These are phyloP conservation scores for Coemansia reversa DNA, from an alignment of 192 early-diverging fungal genomes.

Conservation along the genomic window DNA sequence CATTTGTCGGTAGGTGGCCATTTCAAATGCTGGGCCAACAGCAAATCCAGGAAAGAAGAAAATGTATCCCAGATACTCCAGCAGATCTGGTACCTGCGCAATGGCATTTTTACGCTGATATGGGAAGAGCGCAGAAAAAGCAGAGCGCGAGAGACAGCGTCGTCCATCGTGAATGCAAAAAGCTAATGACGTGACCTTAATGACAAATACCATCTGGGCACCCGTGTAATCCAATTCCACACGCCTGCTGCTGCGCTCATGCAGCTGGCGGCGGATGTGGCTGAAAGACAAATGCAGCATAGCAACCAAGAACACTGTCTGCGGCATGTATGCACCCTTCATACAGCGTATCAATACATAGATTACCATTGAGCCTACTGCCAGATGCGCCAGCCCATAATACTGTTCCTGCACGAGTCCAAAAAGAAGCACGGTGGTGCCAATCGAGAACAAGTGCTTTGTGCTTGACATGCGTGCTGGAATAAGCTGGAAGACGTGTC, in stretches of 20 bases:
- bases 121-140: slow-evolving; percentile 28
- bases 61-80: slow-evolving; percentile 82
- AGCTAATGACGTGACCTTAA: slow-evolving; percentile 86
- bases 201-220: slow-evolving; percentile 93
- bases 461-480: slow-evolving; percentile 47
- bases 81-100: slow-evolving; percentile 59
- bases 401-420: slow-evolving; percentile 58
- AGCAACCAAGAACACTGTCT: slow-evolving; percentile 59
- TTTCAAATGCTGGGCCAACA: slow-evolving; percentile 81
- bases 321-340: slow-evolving; percentile 53
- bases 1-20: slow-evolving; percentile 57
- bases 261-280: slow-evolving; percentile 42
- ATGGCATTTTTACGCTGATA: slow-evolving; percentile 71
- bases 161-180: slow-evolving; percentile 81
- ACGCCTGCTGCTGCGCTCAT: slow-evolving; percentile 30
- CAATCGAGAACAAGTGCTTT: slow-evolving; percentile 62
- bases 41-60: slow-evolving; percentile 88
- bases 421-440: slow-evolving; percentile 56
- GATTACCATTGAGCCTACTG: slow-evolving; percentile 50
- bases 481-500: slow-evolving; percentile 58
- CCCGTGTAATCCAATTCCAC: slow-evolving; percentile 80
- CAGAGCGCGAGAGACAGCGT: slow-evolving; percentile 5
- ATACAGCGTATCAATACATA: slow-evolving; percentile 57
- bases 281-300: slow-evolving; percentile 70
- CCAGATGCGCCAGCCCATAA: slow-evolving; percentile 60